phyloP scores from a whole-genome alignment of 2,329 filamentous ascomycete genomes.

The Apiospora hydei region DNA sequence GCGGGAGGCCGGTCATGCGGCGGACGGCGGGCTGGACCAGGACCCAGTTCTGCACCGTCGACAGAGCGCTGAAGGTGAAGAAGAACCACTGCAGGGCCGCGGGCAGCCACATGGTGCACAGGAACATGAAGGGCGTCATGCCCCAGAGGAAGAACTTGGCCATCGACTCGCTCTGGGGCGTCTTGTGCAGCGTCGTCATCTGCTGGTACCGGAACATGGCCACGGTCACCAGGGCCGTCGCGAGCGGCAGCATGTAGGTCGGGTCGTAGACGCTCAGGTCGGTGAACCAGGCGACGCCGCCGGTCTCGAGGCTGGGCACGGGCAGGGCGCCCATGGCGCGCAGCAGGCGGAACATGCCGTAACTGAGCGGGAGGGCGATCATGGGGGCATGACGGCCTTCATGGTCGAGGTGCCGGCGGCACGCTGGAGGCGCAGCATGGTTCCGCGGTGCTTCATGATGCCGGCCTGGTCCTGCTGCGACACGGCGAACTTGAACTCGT shows the following conservation, averaged over 20 bases:
- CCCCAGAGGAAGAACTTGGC: conserved; percentile 51
- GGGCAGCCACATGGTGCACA: conserved; percentile 56
- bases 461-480: conserved; percentile 52
- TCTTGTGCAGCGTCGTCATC: conserved; percentile 35
- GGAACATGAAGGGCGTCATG: conserved; percentile 52
- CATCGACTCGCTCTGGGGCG: conserved; percentile 44
- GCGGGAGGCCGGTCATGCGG: conserved; percentile 46
- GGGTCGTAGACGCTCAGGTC: conserved; percentile 83
- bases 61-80: conserved; percentile 45
- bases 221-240: conserved; percentile 64
- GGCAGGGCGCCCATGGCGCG: conserved; percentile 78
- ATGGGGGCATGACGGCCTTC: conserved; percentile 63
- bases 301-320: conserved; percentile 77
- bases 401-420: conserved; percentile 60
- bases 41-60: conserved; percentile 44
- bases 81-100: conserved; percentile 59
- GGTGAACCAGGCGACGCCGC: conserved; percentile 78
- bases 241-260: conserved; percentile 74
- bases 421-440: conserved; percentile 59
- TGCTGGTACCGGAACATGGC: conserved; percentile 46
- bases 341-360: conserved; percentile 81
- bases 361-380: conserved; percentile 72
- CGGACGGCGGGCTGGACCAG: conserved; percentile 51
- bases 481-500: conserved; percentile 56
- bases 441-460: conserved; percentile 53